Evolutionary conservation across 2,329 filamentous ascomycete genomes (phyloP).

Genomic region (Beauveria medogensis): DNA sequence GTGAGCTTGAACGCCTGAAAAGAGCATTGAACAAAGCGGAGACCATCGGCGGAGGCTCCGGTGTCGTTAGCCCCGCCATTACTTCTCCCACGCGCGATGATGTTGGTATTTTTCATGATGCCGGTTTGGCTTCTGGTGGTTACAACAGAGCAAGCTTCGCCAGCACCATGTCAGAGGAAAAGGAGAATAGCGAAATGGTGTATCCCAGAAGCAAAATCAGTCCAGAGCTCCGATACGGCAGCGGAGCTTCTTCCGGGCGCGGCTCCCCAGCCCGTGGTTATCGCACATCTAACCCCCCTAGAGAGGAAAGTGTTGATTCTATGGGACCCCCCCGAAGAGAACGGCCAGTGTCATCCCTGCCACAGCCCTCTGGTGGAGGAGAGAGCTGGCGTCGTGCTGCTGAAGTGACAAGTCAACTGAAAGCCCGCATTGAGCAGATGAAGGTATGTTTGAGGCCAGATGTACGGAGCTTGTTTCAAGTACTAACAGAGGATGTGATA

Average conservation of each 20-base stretch:
- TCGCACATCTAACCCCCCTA: slow-evolving; percentile 27
- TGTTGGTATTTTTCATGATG: slow-evolving; percentile 50
- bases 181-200: slow-evolving; percentile 56
- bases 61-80: slow-evolving; percentile 34
- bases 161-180: slow-evolving; percentile 65
- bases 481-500: slow-evolving; percentile 16
- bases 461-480: no score
- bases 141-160: slow-evolving; percentile 53
- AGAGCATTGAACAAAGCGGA: slow-evolving; percentile 64
- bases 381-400: slow-evolving; percentile 97
- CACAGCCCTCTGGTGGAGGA: slow-evolving; percentile 26
- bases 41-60: slow-evolving; percentile 34
- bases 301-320: slow-evolving; percentile 27
- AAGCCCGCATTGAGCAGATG: slow-evolving; percentile 98
- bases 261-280: slow-evolving; percentile 52
- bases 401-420: slow-evolving; percentile 94
- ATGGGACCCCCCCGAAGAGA: slow-evolving; percentile 21
- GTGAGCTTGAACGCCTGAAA: slow-evolving; percentile 90
- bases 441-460: slow-evolving; percentile 47
- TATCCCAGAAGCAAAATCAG: slow-evolving; percentile 45
- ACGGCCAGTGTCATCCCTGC: slow-evolving; percentile 28
- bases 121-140: slow-evolving; percentile 29
- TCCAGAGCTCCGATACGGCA: slow-evolving; percentile 44
- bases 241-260: slow-evolving; percentile 47
- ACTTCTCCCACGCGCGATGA: slow-evolving; percentile 52